Evolutionary conservation across 2,329 filamentous ascomycete species (phyloP).

Genomic region (Colletotrichum trifolii): DNA sequence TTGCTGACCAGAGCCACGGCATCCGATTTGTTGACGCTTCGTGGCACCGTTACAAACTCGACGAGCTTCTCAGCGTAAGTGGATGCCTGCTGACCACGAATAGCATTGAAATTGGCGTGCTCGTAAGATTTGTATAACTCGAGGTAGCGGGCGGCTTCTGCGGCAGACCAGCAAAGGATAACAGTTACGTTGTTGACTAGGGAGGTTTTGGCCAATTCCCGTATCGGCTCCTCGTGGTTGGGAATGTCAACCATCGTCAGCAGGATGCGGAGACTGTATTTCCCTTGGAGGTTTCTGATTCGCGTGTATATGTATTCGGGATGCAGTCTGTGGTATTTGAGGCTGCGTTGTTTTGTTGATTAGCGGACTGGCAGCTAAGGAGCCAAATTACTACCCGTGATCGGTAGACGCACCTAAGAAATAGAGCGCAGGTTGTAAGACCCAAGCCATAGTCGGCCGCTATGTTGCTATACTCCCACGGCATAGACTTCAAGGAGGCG

Average conservation of each 20-base stretch:
- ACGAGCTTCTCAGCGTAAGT: conserved; percentile 88
- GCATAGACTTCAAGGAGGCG: conserved; percentile 80
- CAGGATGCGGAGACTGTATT: conserved; percentile 87
- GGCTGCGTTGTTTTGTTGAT: conserved; percentile 51
- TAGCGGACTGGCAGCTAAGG: background rate
- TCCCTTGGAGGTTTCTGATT: conserved; percentile 84
- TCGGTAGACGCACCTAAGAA: conserved; percentile 68
- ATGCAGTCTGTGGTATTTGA: conserved; percentile 97
- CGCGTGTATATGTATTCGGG: conserved; percentile 98
- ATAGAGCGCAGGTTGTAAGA: conserved; percentile 87
- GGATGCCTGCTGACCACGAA: conserved; percentile 85
- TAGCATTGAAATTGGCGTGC: conserved; percentile 81
- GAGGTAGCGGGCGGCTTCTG: conserved; percentile 92
- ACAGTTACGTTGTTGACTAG: conserved; percentile 93
- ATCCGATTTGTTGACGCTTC: conserved; percentile 94
- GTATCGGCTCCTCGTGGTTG: conserved; percentile 90
- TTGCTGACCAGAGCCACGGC: conserved; percentile 89
- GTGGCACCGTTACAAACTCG: conserved; percentile 91
- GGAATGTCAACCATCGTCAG: conserved; percentile 94
- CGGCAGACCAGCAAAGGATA: conserved; percentile 92
- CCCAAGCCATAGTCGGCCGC: conserved; percentile 93
- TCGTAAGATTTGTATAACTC: conserved; percentile 97
- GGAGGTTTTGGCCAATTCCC: conserved; percentile 91
- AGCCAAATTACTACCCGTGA: too few species aligned
- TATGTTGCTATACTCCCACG: conserved; percentile 99